Percentiles rank a stretch among this genome's conserved stretches.
phyloP scores from a whole-genome alignment of 2,329 filamentous ascomycete genomes.

The Ceratocystis smalleyi region DNA sequence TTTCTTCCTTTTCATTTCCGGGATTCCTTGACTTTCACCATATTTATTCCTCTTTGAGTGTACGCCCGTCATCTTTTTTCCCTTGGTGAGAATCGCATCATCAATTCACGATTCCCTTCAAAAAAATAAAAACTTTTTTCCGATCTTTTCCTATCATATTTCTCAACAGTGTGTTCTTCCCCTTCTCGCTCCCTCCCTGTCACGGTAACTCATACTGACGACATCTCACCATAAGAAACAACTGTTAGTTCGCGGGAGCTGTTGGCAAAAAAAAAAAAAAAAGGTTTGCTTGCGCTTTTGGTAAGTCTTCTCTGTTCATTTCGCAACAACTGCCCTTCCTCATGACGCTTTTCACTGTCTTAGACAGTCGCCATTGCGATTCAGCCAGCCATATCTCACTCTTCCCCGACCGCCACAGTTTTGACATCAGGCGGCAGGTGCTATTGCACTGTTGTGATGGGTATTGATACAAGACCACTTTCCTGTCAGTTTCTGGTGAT shows the following conservation, averaged over 20 bases:
- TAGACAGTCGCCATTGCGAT: constrained; percentile 1
- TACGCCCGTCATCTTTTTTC: background rate
- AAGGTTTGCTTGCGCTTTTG: background rate
- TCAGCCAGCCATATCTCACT: background rate
- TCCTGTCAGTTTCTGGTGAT: background rate
- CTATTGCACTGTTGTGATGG: background rate
- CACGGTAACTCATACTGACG: background rate
- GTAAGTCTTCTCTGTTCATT: background rate
- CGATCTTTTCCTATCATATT: background rate
- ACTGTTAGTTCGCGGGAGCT: background rate
- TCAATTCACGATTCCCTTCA: background rate
- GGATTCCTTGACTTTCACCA: background rate
- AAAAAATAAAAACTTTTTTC: background rate
- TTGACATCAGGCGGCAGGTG: background rate
- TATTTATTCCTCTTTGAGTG: background rate
- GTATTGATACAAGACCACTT: background rate
- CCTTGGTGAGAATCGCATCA: background rate
- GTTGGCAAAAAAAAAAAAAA: background rate
- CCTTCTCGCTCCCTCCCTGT: background rate
- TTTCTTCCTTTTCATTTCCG: background rate
- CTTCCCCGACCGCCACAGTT: background rate
- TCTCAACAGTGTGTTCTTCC: background rate
- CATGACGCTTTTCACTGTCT: background rate
- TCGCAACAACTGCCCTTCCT: background rate
- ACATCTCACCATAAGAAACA: background rate